Base-by-base conservation (phyloP, 2,329 filamentous ascomycete genomes). In the Aspergillus pseudotamarii region DNA sequence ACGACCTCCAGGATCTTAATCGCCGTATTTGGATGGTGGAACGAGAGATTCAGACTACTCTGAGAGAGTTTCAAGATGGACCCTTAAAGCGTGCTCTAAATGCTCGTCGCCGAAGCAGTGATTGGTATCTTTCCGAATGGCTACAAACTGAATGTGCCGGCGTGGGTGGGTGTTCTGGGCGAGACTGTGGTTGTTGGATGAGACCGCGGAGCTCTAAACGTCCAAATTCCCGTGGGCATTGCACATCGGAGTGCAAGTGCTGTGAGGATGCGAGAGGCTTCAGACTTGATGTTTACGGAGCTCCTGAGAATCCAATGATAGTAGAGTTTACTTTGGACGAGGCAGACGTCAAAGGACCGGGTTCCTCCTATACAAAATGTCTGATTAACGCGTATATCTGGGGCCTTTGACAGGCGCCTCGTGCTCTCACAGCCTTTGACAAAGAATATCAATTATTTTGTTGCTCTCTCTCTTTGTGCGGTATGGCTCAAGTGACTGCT, bases 251-350 rank as follows among this genome's bases (percentile, higher is more conserved):
- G 14, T 26, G 48, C 26, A 51, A 10, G 48, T 51, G 48, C 2
- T 51, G 21, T 14, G 48, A 51, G 48, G 26, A 30, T 4, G 26
- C 4, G 28, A 28, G 21, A 19, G 48, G 48, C n/a, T 41, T 41
- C 6, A 0, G 19, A 0, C n/a, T 41, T 41, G 2, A 2, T 10
- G n/a, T 1, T n/a, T 3, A 1, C 1, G 2, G 5, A 16, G 0
- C 0, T 41, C 16, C 9, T 2, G 38, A 19, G 38, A 16, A n/a
- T 12, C 36, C 36, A 8, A 41, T 8, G 1, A 0, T 41, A 41
- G 2, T n/a, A 0, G 16, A n/a, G 6, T n/a, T 3, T 1, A n/a
- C n/a, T n/a, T n/a, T n/a, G n/a, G n/a, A n/a, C n/a, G 16, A 41
- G 38, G 38, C 38, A n/a, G 38, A n/a, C 0, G 0, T 41, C 14